Conservation (phyloP, 441 rosid genomes). For the Populus trichocarpa region DNA sequence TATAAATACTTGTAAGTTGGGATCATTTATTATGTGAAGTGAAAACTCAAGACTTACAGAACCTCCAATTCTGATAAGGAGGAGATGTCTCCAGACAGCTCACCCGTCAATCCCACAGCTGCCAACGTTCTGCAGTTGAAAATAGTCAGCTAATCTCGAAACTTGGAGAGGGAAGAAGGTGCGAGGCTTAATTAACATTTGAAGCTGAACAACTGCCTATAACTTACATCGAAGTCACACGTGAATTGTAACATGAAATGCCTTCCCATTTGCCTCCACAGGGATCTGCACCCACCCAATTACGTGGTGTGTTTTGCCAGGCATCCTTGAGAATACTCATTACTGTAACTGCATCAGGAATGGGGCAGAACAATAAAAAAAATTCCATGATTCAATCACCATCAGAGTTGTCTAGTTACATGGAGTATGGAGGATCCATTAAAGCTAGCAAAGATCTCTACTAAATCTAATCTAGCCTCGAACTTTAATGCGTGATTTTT, state of each 20-base stretch:
- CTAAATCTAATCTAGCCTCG: too few relatives aligned
- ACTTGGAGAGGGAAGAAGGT: background rate
- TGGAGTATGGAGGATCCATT: too few relatives aligned
- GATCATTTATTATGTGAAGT: background rate
- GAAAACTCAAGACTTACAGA: constrained; percentile 43
- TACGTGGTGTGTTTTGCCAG: constrained; percentile 53
- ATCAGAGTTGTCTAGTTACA: too few relatives aligned
- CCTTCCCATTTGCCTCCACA: constrained; percentile 76
- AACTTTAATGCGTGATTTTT: too few relatives aligned
- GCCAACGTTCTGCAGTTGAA: constrained; percentile 52
- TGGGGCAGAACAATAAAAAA: background rate
- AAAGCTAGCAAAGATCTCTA: too few relatives aligned
- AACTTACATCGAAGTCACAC: constrained; percentile 59
- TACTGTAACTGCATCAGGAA: constrained; percentile 35
- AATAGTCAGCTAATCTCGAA: background rate
- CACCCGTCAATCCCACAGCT: constrained; percentile 51
- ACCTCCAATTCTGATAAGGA: constrained; percentile 47
- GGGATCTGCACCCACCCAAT: constrained; percentile 71
- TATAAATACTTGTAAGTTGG: background rate
- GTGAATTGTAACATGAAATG: constrained; percentile 44
- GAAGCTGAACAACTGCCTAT: background rate
- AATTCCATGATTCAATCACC: background rate
- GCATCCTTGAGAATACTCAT: constrained; percentile 35
- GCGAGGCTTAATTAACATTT: background rate
- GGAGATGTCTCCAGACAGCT: constrained; percentile 48